Base-by-base conservation (phyloP, 768 basidiomycete species). In the Tylopilus vinaceipallidus region DNA sequence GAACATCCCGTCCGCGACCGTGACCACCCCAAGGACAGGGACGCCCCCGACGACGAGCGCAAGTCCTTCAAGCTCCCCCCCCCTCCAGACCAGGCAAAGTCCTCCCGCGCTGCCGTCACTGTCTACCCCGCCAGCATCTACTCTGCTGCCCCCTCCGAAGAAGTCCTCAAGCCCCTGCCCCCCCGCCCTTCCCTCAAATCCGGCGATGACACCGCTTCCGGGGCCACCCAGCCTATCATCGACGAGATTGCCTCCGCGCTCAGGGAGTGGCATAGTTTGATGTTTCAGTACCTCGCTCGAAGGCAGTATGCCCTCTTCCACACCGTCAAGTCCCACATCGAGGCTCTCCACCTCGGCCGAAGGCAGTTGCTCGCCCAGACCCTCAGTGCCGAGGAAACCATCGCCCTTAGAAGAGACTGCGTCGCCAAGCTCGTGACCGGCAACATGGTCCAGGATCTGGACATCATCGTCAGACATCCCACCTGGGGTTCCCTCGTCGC, bases 211-310 rank as follows among this genome's bases (percentile, higher is more conserved):
- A 98, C 95, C 2, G 77, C 81, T 4, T 85, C 87, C 0, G 95
- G 95, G 10, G 75, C 77, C 19, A 72, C 68, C 3, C 94, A 97
- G 62, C 95, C 95, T 10, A 86, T 98, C 63, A 83, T 98, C 43
- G 95, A 98, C 70, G 95, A 98, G 73, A 95, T 98, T 56, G 91
- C 95, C 0, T 95, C 92, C 8, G 95, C 95, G 0, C 73, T 98
- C 37, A 84, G 95, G 33, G 95, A 98, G 80, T 98, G 95, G 94
- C 88, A 95, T 61, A 81, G 82, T 30, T 74, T 93, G 44, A 87
- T 98, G 79, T 94, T 92, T 63, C 86, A 86, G 54, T 94, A 97
- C 66, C 85, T 98, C 35, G 86, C 88, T 9, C 78, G 83, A 38
- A 81, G 94, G 47, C 90, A 98, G 60, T 98, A 98, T 73, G 80